These are phyloP conservation scores for Eragrostis nindensis DNA, from an alignment of 176 grass and related monocot genomes.

Conservation along the genomic window DNA sequence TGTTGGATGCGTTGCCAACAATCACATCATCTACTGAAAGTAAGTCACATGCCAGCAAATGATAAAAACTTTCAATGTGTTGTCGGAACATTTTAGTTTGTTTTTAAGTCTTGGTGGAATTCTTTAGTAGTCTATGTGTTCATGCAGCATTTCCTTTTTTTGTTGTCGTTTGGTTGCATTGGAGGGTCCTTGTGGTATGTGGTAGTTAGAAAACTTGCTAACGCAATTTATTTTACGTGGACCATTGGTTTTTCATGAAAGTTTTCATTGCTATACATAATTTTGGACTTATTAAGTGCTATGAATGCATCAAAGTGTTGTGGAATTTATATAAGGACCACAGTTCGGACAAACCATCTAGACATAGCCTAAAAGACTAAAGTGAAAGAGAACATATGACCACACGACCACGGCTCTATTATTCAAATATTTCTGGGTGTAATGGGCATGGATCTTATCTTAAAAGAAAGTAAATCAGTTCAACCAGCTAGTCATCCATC, in stretches of 20 bases:
- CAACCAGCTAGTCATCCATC: neutral
- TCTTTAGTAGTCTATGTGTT: constrained; percentile 10
- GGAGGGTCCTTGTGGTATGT: neutral
- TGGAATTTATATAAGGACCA: neutral
- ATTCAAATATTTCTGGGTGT: neutral
- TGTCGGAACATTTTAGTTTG: constrained; percentile 8
- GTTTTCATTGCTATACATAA: constrained; percentile 4
- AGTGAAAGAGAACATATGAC: neutral
- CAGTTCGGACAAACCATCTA: neutral
- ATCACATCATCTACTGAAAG: constrained; percentile 48
- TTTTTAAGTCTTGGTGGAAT: neutral
- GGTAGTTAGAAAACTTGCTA: constrained; percentile 1
- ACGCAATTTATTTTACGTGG: constrained; percentile 14
- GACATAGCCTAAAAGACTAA: neutral
- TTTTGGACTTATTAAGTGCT: neutral
- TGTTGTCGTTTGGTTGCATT: constrained; percentile 8
- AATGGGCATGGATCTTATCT: constrained; percentile 9
- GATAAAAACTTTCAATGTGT: neutral
- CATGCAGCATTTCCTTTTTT: constrained; percentile 6
- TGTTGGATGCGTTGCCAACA: constrained; percentile 73
- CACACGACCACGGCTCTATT: neutral
- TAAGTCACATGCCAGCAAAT: constrained; percentile 37
- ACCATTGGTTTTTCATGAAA: neutral
- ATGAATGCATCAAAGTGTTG: neutral
- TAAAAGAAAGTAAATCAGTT: neutral